Base-by-base conservation (phyloP, 2,329 filamentous ascomycete species). In the Alternaria triticimaculans region DNA sequence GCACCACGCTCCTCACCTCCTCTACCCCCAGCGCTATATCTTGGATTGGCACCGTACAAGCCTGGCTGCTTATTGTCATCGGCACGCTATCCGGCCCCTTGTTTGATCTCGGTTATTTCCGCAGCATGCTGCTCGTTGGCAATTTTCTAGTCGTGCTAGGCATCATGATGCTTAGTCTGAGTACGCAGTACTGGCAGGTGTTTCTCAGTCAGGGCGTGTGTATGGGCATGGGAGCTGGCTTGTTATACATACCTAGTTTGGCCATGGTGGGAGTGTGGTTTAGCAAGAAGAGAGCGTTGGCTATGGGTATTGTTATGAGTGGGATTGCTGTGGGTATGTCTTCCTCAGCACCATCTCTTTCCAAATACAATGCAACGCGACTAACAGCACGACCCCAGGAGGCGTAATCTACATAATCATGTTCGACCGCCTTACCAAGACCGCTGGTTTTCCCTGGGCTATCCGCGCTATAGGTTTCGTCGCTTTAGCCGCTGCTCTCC, bases 81-180 rank as follows among this genome's bases (percentile, higher is more conserved):
- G 91, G 87, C 58, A 81, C 83, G 8, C 67, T 80, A 11, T 82
- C 82, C 1, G 82, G 81, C 12, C 82, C 82, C 44, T 69, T 81
- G 50, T 82, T 92, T 62, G 82, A 84, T 55, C 66, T 80, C 10
- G 82, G 82, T 3, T 83, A 82, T 58, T 83, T 83, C 69, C 76
- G 80, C 1, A 73, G 88, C 2, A 70, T 88, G 28, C 65, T 78
- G 50, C 62, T 74, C 58, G 64, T 71, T 3, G 88, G 88, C 15
- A 85, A 84, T 2, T 87, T 64, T 74, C 81, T 80, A 2, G 84
- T 88, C 46, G 84, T 90, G 5, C 85, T 90, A 57, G 86, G 87
- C 4, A 76, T 90, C 11, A 89, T 90, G 86, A 89, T 89, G 87
- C 81, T 87, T 1, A 86, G 83, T 21, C 73, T 90, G 66, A 88